These are phyloP conservation scores for Rhizophagus prolifer DNA, from an alignment of 192 early-diverging fungal species.

Conservation along the genomic window DNA sequence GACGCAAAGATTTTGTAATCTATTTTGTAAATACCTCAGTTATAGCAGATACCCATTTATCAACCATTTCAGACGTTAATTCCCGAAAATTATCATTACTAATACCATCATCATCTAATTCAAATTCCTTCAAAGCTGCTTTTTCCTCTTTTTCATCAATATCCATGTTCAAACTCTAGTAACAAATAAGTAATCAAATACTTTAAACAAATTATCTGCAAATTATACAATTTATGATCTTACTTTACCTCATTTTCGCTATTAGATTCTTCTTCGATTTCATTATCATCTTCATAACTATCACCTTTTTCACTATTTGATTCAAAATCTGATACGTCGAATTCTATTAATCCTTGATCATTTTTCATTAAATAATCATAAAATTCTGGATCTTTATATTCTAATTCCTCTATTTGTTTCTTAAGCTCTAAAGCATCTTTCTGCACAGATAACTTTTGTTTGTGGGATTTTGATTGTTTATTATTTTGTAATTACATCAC, in stretches of 20 bases:
- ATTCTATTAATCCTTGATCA: conserved; percentile 78
- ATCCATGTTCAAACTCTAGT: background rate
- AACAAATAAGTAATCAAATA: background rate
- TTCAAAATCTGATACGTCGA: conserved; percentile 58
- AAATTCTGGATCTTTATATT: conserved; percentile 87
- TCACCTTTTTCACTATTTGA: conserved; percentile 41
- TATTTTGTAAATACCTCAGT: conserved; percentile 17
- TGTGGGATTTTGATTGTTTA: conserved; percentile 38
- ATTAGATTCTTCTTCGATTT: conserved; percentile 14
- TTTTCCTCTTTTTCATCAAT: background rate
- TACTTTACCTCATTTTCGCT: conserved; percentile 32
- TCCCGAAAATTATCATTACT: conserved; percentile 27
- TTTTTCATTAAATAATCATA: conserved; percentile 90
- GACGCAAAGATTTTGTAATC: background rate
- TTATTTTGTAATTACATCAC: conserved; percentile 52
- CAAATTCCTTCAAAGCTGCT: background rate
- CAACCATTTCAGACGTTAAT: conserved; percentile 69
- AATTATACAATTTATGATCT: too few relatives aligned
- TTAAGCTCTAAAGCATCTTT: conserved; percentile 65
- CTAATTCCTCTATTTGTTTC: conserved; percentile 79
- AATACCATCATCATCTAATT: background rate
- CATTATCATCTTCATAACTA: conserved; percentile 32
- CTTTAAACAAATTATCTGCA: background rate
- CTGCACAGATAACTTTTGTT: conserved; percentile 33
- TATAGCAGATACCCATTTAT: conserved; percentile 66